Evolutionary conservation across 1,284 basidiomycete genomes (phyloP).

Genomic region (Tilletiaria anomala): DNA sequence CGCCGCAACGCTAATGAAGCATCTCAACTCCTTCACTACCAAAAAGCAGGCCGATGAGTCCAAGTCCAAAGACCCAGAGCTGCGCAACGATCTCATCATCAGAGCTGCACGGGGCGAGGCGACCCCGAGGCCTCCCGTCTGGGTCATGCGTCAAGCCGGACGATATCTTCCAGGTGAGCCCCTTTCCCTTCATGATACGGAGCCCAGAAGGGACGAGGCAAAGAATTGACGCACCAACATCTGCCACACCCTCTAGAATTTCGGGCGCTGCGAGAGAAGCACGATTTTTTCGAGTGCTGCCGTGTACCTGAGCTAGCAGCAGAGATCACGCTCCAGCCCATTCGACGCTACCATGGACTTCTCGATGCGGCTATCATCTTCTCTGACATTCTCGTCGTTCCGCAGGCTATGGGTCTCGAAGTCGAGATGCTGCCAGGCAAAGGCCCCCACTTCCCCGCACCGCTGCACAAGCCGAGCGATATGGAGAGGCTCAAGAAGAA

Average conservation of each 20-base stretch:
- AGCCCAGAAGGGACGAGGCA: too few relatives aligned
- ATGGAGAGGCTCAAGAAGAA: constrained; percentile 27
- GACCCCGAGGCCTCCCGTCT: constrained; percentile 84
- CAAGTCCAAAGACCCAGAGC: constrained; percentile 22
- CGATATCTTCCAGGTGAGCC: constrained; percentile 64
- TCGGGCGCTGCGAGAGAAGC: constrained; percentile 31
- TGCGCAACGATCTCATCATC: constrained; percentile 78
- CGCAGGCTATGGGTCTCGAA: constrained; percentile 38
- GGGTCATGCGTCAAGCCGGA: constrained; percentile 98
- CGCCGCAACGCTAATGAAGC: constrained; percentile 1
- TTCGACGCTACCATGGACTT: constrained; percentile 32
- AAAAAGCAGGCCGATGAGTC: constrained; percentile 3
- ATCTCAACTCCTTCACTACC: constrained; percentile 9
- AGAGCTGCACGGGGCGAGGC: constrained; percentile 74
- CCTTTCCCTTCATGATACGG: too few relatives aligned
- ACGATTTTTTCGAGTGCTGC: constrained; percentile 39
- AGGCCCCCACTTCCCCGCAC: constrained; percentile 34
- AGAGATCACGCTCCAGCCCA: constrained; percentile 37
- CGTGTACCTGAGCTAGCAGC: constrained; percentile 32
- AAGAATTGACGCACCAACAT: too few relatives aligned
- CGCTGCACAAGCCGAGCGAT: constrained; percentile 30
- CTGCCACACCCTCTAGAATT: constrained; percentile 26
- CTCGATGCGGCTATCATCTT: constrained; percentile 39
- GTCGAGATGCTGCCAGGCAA: constrained; percentile 37
- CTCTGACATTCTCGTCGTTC: constrained; percentile 38